Evolutionary conservation across 257 asterid genomes (phyloP).

Genomic region (Perilla frutescens): DNA sequence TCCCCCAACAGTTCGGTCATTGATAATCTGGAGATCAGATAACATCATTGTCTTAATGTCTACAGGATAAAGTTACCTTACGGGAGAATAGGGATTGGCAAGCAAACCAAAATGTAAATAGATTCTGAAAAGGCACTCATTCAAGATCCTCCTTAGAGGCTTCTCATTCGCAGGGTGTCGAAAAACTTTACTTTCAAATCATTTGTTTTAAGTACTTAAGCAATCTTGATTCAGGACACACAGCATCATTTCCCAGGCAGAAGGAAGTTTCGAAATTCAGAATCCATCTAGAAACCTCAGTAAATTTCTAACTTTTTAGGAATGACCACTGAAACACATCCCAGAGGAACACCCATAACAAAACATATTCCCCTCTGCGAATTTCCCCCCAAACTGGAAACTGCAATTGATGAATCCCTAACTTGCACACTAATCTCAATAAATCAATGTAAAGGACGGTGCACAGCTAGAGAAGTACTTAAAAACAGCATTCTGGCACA

Average conservation of each 20-base stretch:
- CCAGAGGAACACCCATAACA: neutral
- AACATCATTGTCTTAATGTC: slow-evolving; percentile 15
- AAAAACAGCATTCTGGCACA: slow-evolving; percentile 2
- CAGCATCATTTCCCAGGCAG: neutral
- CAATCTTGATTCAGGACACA: neutral
- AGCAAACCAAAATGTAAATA: neutral
- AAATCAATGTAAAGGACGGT: slow-evolving; percentile 8
- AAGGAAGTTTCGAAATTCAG: slow-evolving; percentile 3
- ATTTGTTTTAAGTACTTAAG: neutral
- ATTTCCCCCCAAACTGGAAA: neutral
- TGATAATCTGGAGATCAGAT: slow-evolving; percentile 64
- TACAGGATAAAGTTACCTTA: slow-evolving; percentile 2
- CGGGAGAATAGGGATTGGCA: slow-evolving; percentile 18
- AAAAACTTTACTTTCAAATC: slow-evolving; percentile 16
- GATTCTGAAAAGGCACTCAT: slow-evolving; percentile 7
- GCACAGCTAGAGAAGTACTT: neutral
- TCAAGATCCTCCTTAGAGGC: slow-evolving; percentile 10
- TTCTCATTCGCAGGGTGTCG: neutral
- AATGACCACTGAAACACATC: slow-evolving; percentile 8
- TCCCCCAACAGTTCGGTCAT: slow-evolving; percentile 75
- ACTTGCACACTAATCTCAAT: neutral
- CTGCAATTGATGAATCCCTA: neutral
- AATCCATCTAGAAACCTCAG: slow-evolving; percentile 6
- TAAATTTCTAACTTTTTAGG: neutral
- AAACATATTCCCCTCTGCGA: neutral